Evolutionary conservation across 2,329 filamentous ascomycete species (phyloP).

Genomic region (Pseudogymnoascus destructans): DNA sequence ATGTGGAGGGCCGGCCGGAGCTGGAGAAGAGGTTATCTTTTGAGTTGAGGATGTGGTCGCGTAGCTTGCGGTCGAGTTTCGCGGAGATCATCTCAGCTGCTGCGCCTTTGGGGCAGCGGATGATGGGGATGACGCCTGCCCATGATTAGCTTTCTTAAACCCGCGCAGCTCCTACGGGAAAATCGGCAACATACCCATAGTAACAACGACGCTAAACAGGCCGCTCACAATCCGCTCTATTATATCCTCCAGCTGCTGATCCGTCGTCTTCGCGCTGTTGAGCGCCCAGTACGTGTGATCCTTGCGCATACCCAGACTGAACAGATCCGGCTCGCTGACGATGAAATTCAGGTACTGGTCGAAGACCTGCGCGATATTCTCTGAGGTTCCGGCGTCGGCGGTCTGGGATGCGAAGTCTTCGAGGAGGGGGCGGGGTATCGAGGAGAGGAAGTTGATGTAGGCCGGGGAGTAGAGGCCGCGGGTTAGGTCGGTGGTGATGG

Average conservation of each 20-base stretch:
- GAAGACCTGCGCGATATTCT: slow-evolving; percentile 82
- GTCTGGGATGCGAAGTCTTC: slow-evolving; percentile 92
- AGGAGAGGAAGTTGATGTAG: slow-evolving; percentile 94
- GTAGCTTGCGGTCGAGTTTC: slow-evolving; percentile 86
- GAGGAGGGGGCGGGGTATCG: slow-evolving; percentile 74
- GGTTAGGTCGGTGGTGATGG: slow-evolving; percentile 74
- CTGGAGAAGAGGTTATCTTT: slow-evolving; percentile 90
- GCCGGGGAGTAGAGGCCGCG: slow-evolving; percentile 83
- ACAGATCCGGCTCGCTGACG: slow-evolving; percentile 87
- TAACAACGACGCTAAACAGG: slow-evolving; percentile 96
- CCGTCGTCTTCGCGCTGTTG: slow-evolving; percentile 82
- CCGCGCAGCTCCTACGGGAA: neutral
- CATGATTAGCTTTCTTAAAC: slow-evolving; percentile 19
- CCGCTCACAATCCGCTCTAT: slow-evolving; percentile 90
- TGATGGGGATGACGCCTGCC: slow-evolving; percentile 79
- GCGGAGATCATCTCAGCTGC: slow-evolving; percentile 89
- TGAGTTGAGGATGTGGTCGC: slow-evolving; percentile 92
- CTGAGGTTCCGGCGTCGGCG: slow-evolving; percentile 68
- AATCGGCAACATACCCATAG: slow-evolving; percentile 56
- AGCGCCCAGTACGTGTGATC: slow-evolving; percentile 89
- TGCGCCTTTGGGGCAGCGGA: slow-evolving; percentile 82
- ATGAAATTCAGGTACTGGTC: slow-evolving; percentile 98
- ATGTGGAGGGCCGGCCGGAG: slow-evolving; percentile 38
- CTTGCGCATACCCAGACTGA: slow-evolving; percentile 85
- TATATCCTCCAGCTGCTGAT: slow-evolving; percentile 75